Evolutionary conservation across 202 grass and related monocot species (phyloP), one percentile per base, ranked within the genome.

Genomic region (Musa balbisiana): DNA sequence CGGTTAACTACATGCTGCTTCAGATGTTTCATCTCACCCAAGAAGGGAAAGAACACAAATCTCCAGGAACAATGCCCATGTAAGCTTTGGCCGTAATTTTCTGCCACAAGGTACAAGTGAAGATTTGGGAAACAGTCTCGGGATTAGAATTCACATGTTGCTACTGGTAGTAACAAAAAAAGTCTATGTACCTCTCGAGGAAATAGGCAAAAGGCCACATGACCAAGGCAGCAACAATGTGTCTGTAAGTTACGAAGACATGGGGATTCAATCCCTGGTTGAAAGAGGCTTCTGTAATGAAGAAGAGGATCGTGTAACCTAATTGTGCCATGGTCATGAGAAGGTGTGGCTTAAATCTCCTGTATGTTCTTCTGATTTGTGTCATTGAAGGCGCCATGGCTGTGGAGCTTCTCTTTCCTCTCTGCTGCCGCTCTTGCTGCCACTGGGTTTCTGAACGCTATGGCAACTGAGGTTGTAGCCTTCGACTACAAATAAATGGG

Each of bases 221-320:
- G 71, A 93, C 71, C 43, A 92, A 62, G 65, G 85, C 81, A 8
- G 88, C 84, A 69, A 86, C 66, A 6, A 98, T 56, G 69, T 98
- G 83, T 19, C 90, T 76, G 72, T 98, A 93, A 52, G 94, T 98
- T 21, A 93, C 15, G 62, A 89, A 98, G 49, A 98, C 79, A 60
- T 83, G 78, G 24, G 88, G 90, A 62, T 92, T 98, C 59, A 98
- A 85, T 3, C 94, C 94, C 3, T 62, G 67, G 69, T 88, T 82
- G 82, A 91, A 93, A 13, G 86, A 80, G 21, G 90, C 90, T 79
- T 98, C 90, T 13, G 91, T 88, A 62, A 98, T 19, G 85, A 98
- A 98, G 82, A 92, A 98, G 86, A 98, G 85, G 53, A 92, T 80
- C 62, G 94, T 92, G 73, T 98, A 98, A 78, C 84, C 83, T 55